Base-by-base conservation (phyloP, 176 grass and related monocot genomes). In the Thinopyrum elongatum region DNA sequence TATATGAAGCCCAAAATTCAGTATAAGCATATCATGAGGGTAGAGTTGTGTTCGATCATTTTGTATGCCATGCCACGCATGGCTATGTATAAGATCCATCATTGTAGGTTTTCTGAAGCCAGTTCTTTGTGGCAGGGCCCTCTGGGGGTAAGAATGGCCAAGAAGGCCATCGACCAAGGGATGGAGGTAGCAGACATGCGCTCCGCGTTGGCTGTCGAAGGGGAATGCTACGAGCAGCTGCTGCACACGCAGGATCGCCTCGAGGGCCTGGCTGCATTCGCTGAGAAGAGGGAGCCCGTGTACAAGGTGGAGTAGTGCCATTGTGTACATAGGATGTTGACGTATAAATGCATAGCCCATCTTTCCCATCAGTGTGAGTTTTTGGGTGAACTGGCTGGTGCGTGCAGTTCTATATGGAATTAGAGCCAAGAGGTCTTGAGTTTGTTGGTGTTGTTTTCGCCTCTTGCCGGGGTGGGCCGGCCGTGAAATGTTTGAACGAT, bases 191-290 rank as follows among this genome's bases (percentile, higher is more conserved):
- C 84, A 2, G 84, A 89, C 21, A 88, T 91, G 69, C 7, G 74
- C 6, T 90, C 84, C 19, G 83, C 90, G 9, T 35, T 94, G 74
- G 31, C 27, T 39, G 78, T 92, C 15, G 92, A 98, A 88, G 92
- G 93, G 63, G 82, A 91, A 69, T 92, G 90, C 55, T 95, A 92
- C 81, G 86, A 89, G 83, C 85, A 84, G 72, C 58, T 94, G 65
- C 84, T 95, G 42, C 81, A 91, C 88, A 98, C 91, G 59, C 80
- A 93, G 49, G 93, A 98, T 79, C 88, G 93, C 33, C 88, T 95
- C 25, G 93, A 94, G 82, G 93, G 90, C 68, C 85, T 98, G 13
- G 84, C 89, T 67, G 93, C 95, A 13, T 98, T 95, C 65, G 83
- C 91, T 4, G 90, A 98, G 68, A 94, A 90, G 77, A 82, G 91